Evolutionary conservation across 176 grass and related monocot species (phyloP), one percentile per base, ranked within the genome.

Genomic region (Tillandsia fasciculata): DNA sequence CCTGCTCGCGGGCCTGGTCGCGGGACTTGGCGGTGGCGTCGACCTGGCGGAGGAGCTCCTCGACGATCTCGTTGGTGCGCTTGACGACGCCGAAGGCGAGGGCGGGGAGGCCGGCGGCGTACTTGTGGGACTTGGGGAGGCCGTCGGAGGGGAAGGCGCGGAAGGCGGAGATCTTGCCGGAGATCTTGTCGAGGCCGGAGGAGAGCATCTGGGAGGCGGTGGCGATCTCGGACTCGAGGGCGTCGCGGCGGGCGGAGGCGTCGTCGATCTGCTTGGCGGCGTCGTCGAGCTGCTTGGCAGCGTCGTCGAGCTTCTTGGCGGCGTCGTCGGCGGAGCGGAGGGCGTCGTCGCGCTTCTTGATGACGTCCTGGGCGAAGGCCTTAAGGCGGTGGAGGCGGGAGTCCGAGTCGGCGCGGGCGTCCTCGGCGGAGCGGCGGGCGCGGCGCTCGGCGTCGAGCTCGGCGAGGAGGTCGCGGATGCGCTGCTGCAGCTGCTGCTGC

Each of bases 201-300:
- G 85, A 64, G 58, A 99, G 77, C 95, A 99, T 99, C 80, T 91
- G 91, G 63, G 90, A 83, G 48, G 90, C 82, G 29, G 87, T 93
- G 69, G 75, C 13, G 53, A 84, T 82, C 80, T 99, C 95, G 11
- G 82, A 65, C 72, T 87, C 86, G 17, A 97, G 76, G 23, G 76
- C 61, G 5, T 73, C 63, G 15, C 75, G 69, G 12, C 71, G 59
- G 72, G 78, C 23, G 2, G 80, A 57, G 17, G 66, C 58, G 52
- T 89, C 71, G 24, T 47, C 67, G 24, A 52, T 75, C 52, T 75
- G 48, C 8, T 50, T 22, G 20, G 68, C 26, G 4, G 82, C 66
- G 17, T 76, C 71, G 24, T 47, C 67, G 24, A 52, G 77, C 52
- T 75, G 48, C 8, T 50, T 22, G 20, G 68, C 26, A 2, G 82